Base-by-base conservation (phyloP, 2,329 filamentous ascomycete genomes). In the Penicillium sp. region DNA sequence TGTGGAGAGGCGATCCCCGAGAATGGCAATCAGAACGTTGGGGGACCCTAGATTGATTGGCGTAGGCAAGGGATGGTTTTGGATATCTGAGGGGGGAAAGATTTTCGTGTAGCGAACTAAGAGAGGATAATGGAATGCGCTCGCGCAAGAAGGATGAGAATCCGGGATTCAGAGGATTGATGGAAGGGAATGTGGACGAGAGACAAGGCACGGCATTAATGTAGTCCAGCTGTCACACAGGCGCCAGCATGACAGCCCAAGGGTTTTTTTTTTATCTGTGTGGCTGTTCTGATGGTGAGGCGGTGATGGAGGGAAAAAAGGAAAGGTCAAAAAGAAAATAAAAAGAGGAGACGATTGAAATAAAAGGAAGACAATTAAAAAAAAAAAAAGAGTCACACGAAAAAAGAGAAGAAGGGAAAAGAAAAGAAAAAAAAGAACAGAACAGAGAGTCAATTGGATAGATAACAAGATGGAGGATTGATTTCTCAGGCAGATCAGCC, bases 191-290 rank as follows among this genome's bases (percentile, higher is more conserved):
- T 65, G 63, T 60, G 59, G 62, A 56, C 48, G 59, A 64, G 58
- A 64, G 60, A 67, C 66, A 60, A 65, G 62, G 61, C 60, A 63
- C 61, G 53, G 62, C 60, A 63, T 64, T 58, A 61, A 64, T 59
- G 61, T 63, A 61, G 58, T 62, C 55, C 62, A 64, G 61, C 59
- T 64, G 65, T 69, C 64, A 67, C 64, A 68, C 64, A 64, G 59
- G 54, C 59, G 61, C 59, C 61, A 65, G 64, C 64, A 64, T 65
- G 63, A 65, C 61, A 64, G 58, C 53, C 55, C 53, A 53, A 55
- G 45, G 41, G 32, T 26, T 38, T 45, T 43, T 47, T 43, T 53
- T 46, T 35, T 17, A 1, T 26, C 24, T 43, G 35, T 33, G 49
- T 37, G 34, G 39, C 19, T 45, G 35, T 41, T 24, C 19, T 22